These are phyloP conservation scores for Mallotus japonicus DNA, from an alignment of 441 rosid species.

Conservation along the genomic window DNA sequence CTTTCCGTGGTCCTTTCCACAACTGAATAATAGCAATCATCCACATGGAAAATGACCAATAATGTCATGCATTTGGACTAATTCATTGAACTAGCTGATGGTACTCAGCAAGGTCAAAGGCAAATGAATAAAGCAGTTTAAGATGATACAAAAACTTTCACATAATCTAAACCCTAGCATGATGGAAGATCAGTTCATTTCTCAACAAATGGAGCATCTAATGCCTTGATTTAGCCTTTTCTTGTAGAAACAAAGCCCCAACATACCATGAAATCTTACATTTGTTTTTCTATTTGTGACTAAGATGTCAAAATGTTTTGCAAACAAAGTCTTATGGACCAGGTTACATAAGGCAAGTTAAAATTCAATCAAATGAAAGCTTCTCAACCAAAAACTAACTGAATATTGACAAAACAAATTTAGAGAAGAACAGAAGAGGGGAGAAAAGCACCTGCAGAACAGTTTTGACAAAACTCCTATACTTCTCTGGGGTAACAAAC, in stretches of 20 bases:
- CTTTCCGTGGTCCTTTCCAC: not conserved
- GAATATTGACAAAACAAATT: not conserved
- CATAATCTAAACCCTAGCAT: not conserved
- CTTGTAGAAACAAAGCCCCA: not conserved
- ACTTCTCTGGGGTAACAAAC: slow-evolving; percentile 62
- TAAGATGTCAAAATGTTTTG: not conserved
- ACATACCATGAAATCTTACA: not conserved
- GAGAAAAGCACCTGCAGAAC: slow-evolving; percentile 56
- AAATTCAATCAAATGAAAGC: slow-evolving; percentile 3
- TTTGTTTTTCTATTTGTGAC: not conserved
- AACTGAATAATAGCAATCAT: not conserved
- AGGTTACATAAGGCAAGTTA: not conserved
- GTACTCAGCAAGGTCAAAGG: not conserved
- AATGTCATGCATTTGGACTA: not conserved
- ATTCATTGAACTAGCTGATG: not conserved
- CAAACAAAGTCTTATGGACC: not conserved
- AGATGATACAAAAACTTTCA: not conserved
- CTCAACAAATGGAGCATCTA: not conserved
- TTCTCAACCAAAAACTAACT: not conserved
- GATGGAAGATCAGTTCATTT: not conserved
- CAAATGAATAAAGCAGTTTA: not conserved
- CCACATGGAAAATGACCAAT: not conserved
- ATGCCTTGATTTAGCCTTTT: not conserved
- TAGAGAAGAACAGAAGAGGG: not conserved
- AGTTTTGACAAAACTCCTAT: slow-evolving; percentile 61